These are phyloP conservation scores for Didymella arachidicola DNA, from an alignment of 2,329 filamentous ascomycete genomes.

Conservation along the genomic window DNA sequence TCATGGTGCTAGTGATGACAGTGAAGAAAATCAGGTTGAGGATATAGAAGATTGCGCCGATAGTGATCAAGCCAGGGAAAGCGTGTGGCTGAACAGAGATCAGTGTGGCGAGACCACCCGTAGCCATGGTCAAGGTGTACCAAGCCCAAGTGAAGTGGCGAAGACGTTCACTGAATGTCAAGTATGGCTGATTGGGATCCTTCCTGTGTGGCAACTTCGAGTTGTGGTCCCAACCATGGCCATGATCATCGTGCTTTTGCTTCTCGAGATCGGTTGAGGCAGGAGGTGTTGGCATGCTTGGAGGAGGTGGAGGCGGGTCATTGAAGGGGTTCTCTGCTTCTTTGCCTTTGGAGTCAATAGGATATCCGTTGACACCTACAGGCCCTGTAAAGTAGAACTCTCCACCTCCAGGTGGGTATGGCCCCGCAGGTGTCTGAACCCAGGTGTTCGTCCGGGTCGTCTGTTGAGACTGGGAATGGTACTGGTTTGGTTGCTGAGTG, in stretches of 20 bases:
- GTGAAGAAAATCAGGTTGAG: conserved; percentile 60
- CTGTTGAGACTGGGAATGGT: conserved; percentile 28
- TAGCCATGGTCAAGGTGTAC: conserved; percentile 59
- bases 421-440: conserved; percentile 37
- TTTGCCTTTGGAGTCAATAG: conserved; percentile 37
- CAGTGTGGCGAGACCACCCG: conserved; percentile 56
- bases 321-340: conserved; percentile 31
- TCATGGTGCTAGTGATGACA: conserved; percentile 38
- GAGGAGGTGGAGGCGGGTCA: conserved; percentile 22
- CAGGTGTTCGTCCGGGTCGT: conserved; percentile 41
- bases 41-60: conserved; percentile 61
- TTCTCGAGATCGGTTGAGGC: conserved; percentile 42
- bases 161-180: conserved; percentile 39
- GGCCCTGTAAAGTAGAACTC: conserved; percentile 33
- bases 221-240: conserved; percentile 36
- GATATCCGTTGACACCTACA: conserved; percentile 38
- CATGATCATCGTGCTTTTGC: conserved; percentile 34
- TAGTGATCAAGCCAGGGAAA: conserved; percentile 59
- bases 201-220: conserved; percentile 42
- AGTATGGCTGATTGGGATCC: conserved; percentile 45
- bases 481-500: conserved; percentile 21
- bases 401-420: conserved; percentile 26
- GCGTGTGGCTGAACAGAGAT: conserved; percentile 54
- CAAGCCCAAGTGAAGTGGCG: conserved; percentile 58
- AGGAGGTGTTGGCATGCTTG: conserved; percentile 26